Percentiles rank a stretch among this genome's conserved stretches.
These are phyloP conservation scores for Fraxinus americana DNA, from an alignment of 257 asterid genomes.

Conservation along the genomic window DNA sequence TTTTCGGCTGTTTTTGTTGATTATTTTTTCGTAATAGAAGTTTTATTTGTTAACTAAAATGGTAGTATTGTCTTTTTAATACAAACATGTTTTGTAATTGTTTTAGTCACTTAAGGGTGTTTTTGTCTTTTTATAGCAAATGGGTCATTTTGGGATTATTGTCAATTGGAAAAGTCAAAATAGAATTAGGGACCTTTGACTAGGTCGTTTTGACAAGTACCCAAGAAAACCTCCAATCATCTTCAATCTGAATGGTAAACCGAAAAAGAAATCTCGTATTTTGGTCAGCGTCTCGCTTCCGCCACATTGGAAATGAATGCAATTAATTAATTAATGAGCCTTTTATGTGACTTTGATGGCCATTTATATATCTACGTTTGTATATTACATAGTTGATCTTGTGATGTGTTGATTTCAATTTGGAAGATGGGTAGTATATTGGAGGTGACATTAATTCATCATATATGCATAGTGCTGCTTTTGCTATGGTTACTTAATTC, in stretches of 20 bases:
- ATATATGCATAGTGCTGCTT: conserved; percentile 72
- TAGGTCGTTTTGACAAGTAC: no score
- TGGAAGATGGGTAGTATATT: conserved; percentile 61
- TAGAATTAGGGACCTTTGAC: no score
- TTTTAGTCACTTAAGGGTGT: no score
- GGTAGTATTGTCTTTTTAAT: no score
- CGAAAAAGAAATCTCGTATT: neutral
- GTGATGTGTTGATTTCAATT: neutral
- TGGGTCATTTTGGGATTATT: no score
- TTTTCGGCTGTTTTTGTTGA: no score
- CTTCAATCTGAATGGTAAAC: neutral
- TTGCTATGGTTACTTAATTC: conserved; percentile 74
- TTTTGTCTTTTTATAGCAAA: no score
- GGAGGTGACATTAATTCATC: conserved; percentile 80
- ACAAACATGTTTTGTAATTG: no score
- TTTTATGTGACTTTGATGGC: neutral
- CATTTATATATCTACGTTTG: neutral
- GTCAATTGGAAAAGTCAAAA: no score
- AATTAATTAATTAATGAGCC: neutral
- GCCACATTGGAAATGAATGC: neutral
- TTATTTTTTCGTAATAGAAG: no score
- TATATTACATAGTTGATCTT: neutral
- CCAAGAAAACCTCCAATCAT: neutral
- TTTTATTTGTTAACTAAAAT: no score
- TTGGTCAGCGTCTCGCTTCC: neutral